These are phyloP conservation scores for Melampsora americana DNA, from an alignment of 1,284 basidiomycete species.

Conservation along the genomic window DNA sequence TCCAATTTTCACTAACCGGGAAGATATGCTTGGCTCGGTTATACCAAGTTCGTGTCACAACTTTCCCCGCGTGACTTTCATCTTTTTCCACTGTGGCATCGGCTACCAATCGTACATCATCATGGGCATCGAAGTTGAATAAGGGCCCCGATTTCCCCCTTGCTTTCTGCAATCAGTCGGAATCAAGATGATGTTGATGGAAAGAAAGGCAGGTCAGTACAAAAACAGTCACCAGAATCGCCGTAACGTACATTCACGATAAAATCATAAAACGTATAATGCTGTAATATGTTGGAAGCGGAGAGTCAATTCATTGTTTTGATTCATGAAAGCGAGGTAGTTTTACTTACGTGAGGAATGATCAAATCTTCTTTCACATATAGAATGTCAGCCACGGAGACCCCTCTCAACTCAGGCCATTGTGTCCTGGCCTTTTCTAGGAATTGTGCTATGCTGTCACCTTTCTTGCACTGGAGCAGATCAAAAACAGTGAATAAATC, in stretches of 20 bases:
- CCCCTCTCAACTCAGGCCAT: conserved; percentile 81
- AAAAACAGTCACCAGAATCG: not conserved
- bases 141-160: conserved; percentile 95
- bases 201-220: conserved; percentile 13
- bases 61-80: conserved; percentile 97
- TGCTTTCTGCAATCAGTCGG: conserved; percentile 68
- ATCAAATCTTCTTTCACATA: conserved; percentile 97
- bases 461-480: conserved; percentile 80
- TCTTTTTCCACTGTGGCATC: conserved; percentile 97
- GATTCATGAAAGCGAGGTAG: not conserved
- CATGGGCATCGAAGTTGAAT: conserved; percentile 99
- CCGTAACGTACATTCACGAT: conserved; percentile 31
- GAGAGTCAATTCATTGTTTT: not conserved
- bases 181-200: not conserved
- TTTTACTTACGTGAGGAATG: conserved; percentile 73
- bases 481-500: not conserved
- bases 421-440: conserved; percentile 88
- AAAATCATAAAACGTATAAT: conserved; percentile 47
- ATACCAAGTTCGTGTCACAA: conserved; percentile 94
- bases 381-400: conserved; percentile 94
- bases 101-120: conserved; percentile 89
- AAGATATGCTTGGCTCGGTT: conserved; percentile 97
- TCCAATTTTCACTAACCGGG: conserved; percentile 61
- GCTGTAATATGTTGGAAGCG: conserved; percentile 23
- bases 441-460: conserved; percentile 84